phyloP scores from a whole-genome alignment of 2,329 filamentous ascomycete species.

The Hymenoscyphus fraxineus region DNA sequence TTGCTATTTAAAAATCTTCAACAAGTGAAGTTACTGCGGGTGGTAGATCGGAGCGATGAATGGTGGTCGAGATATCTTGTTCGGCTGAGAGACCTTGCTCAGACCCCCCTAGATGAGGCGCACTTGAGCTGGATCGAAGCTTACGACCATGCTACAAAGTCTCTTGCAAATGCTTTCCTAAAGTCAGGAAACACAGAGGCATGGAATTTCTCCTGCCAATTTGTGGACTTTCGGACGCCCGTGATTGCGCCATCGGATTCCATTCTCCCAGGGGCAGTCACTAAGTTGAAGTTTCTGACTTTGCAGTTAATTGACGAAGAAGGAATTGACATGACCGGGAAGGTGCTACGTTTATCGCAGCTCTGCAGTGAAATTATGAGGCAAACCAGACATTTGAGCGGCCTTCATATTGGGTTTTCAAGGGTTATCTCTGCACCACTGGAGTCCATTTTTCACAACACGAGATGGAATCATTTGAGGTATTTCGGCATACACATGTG shows the following conservation, averaged over 20 bases:
- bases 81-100: slow-evolving; percentile 44
- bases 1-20: slow-evolving; percentile 55
- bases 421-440: slow-evolving; percentile 53
- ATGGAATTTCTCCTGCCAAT: slow-evolving; percentile 43
- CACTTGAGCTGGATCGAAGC: slow-evolving; percentile 57
- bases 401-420: slow-evolving; percentile 63
- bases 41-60: slow-evolving; percentile 57
- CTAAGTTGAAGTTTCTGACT: slow-evolving; percentile 58
- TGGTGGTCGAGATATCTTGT: slow-evolving; percentile 49
- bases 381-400: slow-evolving; percentile 56
- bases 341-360: slow-evolving; percentile 53
- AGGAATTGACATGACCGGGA: slow-evolving; percentile 48
- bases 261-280: slow-evolving; percentile 48
- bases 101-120: slow-evolving; percentile 42
- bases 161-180: neutral
- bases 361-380: slow-evolving; percentile 56
- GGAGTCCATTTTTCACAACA: slow-evolving; percentile 59
- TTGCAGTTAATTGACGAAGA: slow-evolving; percentile 51
- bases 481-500: slow-evolving; percentile 64
- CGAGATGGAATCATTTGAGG: slow-evolving; percentile 57
- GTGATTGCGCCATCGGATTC: slow-evolving; percentile 44
- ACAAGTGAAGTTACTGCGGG: slow-evolving; percentile 60
- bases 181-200: slow-evolving; percentile 40
- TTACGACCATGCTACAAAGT: slow-evolving; percentile 43
- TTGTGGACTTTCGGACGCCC: slow-evolving; percentile 58